Conservation (phyloP, 1,284 basidiomycete species). For the Marasmius tenuissimus region DNA sequence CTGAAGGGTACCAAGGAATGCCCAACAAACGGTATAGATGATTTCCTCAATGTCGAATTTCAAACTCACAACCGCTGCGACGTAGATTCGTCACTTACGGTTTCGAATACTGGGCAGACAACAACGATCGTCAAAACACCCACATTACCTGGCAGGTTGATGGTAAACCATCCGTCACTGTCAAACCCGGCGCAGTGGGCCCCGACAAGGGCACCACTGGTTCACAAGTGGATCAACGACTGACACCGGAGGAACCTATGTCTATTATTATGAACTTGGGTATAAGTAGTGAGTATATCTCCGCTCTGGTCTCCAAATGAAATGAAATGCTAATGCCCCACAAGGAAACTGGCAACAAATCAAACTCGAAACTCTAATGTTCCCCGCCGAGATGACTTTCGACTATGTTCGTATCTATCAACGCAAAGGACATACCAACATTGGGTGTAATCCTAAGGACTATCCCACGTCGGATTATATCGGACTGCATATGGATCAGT, state of each 20-base stretch:
- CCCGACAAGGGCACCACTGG: constrained; percentile 47
- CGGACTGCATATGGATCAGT: constrained; percentile 46
- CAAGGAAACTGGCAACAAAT: constrained; percentile 50
- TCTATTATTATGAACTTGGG: constrained; percentile 66
- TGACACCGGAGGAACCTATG: constrained; percentile 78
- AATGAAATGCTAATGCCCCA: not conserved
- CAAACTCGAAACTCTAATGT: constrained; percentile 52
- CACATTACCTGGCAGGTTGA: constrained; percentile 69
- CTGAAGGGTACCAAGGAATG: constrained; percentile 56
- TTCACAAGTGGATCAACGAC: constrained; percentile 53
- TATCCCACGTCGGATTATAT: constrained; percentile 71
- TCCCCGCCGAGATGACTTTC: constrained; percentile 65
- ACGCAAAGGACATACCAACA: constrained; percentile 47
- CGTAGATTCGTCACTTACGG: constrained; percentile 32
- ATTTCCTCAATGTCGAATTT: constrained; percentile 35
- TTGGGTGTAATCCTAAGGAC: constrained; percentile 54
- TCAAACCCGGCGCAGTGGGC: constrained; percentile 56
- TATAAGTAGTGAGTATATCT: constrained; percentile 52
- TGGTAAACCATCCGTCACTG: constrained; percentile 47
- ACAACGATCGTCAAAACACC: constrained; percentile 49
- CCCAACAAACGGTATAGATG: constrained; percentile 45
- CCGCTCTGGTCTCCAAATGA: constrained; percentile 6
- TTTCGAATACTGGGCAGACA: constrained; percentile 71
- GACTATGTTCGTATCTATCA: constrained; percentile 79
- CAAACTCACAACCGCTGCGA: not conserved